Base-by-base conservation (phyloP, 768 basidiomycete genomes). In the Lepiota venenata region DNA sequence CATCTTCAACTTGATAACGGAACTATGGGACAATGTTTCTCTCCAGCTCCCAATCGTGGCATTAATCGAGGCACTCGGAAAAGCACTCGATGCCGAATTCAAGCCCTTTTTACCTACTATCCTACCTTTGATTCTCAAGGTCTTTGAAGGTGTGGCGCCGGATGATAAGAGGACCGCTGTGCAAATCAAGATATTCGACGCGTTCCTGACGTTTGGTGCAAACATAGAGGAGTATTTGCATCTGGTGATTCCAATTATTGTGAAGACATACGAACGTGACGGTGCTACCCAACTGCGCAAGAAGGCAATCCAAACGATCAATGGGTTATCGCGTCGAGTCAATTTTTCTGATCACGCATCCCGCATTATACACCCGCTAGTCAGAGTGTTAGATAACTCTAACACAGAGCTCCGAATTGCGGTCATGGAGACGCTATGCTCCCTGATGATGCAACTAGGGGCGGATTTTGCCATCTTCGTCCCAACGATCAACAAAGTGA, bases 321-420 rank as follows among this genome's bases (percentile, higher is more conserved):
- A 93, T 42, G 90, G 88, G 18, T 72, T 99, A 22, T 94, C 93
- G 4, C 81, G 88, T 59, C 81, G 94, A 53, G 93, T 98, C 60
- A 98, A 98, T 71, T 98, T 99, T 65, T 93, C 93, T 3, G 97
- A 98, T 64, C 96, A 98, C 59, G 93, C 97, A 18, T 96, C 93
- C 9, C 84, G 96, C 20, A 97, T 98, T 62, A 91, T 99, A 6
- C 97, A 98, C 63, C 95, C 97, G 4, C 78, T 99, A 21, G 88
- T 93, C 38, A 82, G 97, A 36, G 90, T 98, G 1, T 74, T 99
- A 53, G 85, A 85, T 39, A 76, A 75, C 35, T 75, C 80, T 1
- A 86, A 79, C 60, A 88, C 88, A 56, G 95, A 98, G 55, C 73
- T 98, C 44, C 79, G 91, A 18, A 81, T 81, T 69, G 83, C 89